Evolutionary conservation across 768 basidiomycete species (phyloP), one percentile per base, ranked within the genome.

Genomic region (Mycena leptocephala): DNA sequence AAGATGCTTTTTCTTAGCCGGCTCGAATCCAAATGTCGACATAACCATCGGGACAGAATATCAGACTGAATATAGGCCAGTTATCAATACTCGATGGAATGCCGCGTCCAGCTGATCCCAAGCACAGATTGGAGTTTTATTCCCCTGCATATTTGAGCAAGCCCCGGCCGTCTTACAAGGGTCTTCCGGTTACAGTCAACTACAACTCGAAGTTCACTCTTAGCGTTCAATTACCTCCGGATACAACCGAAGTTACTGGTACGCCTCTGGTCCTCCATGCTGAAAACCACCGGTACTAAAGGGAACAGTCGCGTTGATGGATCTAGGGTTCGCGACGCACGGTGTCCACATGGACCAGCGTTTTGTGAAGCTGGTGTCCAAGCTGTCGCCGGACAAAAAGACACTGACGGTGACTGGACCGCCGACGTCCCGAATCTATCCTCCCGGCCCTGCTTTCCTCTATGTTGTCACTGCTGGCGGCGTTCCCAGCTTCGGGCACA

Each of bases 1-100:
- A n/a, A n/a, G n/a, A n/a, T n/a, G n/a, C n/a, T n/a, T n/a, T n/a
- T n/a, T n/a, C n/a, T n/a, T n/a, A n/a, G n/a, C 86, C 84, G 89
- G 87, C 83, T 88, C 88, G 75, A 91, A 91, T 83, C 88, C 89
- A 22, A 88, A 89, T 82, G 81, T 46, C 41, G 75, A 64, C 63
- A 32, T 64, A 58, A 53, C 51, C 39, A 72, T 39, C 28, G 65
- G 55, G 65, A 72, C 41, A 18, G 28, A 76, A 59, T 70, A 71
- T 55, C 63, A 22, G 33, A 71, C 61, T 58, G 70, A 67, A 59
- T 75, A 70, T 35, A 43, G 68, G 68, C n/a, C 39, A 14, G 67
- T 69, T n/a, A 59, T 70, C 5, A 26, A 59, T 69, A 39, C 30
- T 46, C 56, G 41, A 59, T 68, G 53, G 8, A 11, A 43, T 41